Evolutionary conservation across 495 filamentous ascomycete species (phyloP).

Genomic region (Bathelium albidoporum): DNA sequence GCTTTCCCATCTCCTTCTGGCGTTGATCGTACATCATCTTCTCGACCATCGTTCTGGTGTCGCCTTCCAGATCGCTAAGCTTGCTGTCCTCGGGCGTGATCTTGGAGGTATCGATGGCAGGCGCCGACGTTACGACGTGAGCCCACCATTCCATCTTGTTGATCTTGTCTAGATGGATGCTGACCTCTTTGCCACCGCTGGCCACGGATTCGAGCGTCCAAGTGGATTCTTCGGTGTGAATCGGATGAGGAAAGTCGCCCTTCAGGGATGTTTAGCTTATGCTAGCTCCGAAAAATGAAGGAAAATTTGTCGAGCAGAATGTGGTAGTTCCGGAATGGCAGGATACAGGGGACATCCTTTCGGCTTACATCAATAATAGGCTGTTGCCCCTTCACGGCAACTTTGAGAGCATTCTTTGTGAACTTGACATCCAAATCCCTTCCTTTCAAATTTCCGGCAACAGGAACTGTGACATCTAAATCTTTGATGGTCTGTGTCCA

Average conservation of each 20-base stretch:
- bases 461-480: constrained; percentile 65
- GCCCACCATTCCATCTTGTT: constrained; percentile 99
- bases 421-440: constrained; percentile 75
- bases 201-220: constrained; percentile 78
- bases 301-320: not conserved
- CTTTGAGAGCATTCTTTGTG: constrained; percentile 66
- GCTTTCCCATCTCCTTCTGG: constrained; percentile 86
- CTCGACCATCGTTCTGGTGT: constrained; percentile 97
- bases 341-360: not conserved
- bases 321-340: not conserved
- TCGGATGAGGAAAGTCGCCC: constrained; percentile 75
- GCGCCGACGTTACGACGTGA: constrained; percentile 73
- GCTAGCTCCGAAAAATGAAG: constrained; percentile 6
- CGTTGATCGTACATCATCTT: constrained; percentile 99
- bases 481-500: constrained; percentile 96
- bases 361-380: constrained; percentile 69
- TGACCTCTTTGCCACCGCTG: constrained; percentile 59
- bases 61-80: constrained; percentile 83
- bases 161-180: constrained; percentile 87
- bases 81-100: constrained; percentile 89
- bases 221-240: constrained; percentile 75
- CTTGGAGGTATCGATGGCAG: constrained; percentile 86
- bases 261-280: constrained; percentile 25
- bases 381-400: constrained; percentile 79
- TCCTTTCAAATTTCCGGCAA: constrained; percentile 73